Percentiles rank a stretch among this genome's conserved stretches.
Conservation (phyloP, 2,329 filamentous ascomycete genomes). For the Aspergillus awamori region DNA sequence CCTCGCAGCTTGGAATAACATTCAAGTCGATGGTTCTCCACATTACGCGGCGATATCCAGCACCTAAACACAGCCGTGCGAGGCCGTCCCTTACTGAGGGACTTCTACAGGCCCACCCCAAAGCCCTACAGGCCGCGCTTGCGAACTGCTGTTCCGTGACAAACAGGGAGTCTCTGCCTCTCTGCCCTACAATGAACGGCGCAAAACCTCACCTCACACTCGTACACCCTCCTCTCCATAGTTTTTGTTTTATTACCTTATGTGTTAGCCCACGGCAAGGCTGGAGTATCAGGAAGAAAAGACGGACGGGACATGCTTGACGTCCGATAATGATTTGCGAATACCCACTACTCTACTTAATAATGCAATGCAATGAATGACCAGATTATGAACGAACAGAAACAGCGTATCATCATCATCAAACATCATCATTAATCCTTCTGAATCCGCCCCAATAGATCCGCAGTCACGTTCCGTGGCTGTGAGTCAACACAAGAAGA, state of each 20-base stretch:
- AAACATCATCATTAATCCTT: too few relatives aligned
- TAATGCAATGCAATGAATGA: constrained; percentile 5
- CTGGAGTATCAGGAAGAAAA: neutral
- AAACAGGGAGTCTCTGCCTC: neutral
- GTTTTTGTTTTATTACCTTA: neutral
- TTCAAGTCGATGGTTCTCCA: neutral
- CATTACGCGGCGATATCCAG: neutral
- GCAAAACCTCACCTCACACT: neutral
- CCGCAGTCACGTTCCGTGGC: too few relatives aligned
- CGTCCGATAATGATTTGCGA: neutral
- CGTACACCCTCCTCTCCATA: neutral
- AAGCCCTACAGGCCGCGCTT: neutral
- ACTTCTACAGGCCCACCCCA: neutral
- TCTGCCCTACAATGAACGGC: neutral
- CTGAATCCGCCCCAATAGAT: too few relatives aligned
- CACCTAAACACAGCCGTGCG: neutral
- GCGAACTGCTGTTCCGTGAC: neutral
- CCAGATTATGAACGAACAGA: neutral
- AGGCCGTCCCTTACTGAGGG: neutral
- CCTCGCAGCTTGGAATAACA: neutral
- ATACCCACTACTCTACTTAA: neutral
- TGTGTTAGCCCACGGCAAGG: neutral
- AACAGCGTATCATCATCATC: too few relatives aligned
- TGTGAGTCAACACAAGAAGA: too few relatives aligned
- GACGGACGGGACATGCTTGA: neutral